Base-by-base conservation (phyloP, 108 stramenopile species). In the Fistulifera solaris region DNA sequence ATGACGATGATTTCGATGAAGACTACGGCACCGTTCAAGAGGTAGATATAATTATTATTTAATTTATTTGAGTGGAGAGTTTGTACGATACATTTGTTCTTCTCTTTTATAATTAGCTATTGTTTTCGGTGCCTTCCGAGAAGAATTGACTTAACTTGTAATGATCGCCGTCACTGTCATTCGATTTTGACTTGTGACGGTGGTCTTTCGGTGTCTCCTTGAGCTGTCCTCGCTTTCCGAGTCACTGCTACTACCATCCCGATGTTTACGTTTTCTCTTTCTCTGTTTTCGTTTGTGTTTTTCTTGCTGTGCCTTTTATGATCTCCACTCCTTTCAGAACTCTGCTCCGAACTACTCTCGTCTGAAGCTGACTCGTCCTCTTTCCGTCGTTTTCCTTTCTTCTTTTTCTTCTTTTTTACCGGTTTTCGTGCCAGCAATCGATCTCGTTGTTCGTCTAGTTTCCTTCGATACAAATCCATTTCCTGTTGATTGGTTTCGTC, bases 381-480 rank as follows among this genome's bases (percentile, higher is more conserved):
- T n/a, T n/a, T n/a, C 14, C 40, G 40, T 40, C 44, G 44, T 21
- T 40, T 42, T 51, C 27, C 51, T 23, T 42, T 61, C 14, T 27
- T 49, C 21, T 40, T 38, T n/a, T 40, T 27, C 25, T 51, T 22
- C 19, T 52, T 47, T 42, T 51, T 50, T 16, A 19, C 54, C 31
- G 62, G 40, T 26, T 63, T 61, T 58, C 78, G 66, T 56, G 65
- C 63, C 57, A 96, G 61, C 26, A 59, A 58, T 53, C 70, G 65
- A 10, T 90, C 95, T 12, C 97, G 71, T 60, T 94, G 85, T 41
- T 74, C 67, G 65, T 98, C 97, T 22, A 98, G 67, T 68, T 98
- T 67, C 35, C 74, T 65, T 18, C 97, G 70, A 69, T 98, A 98
- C 38, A 78, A 89, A 54, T 90, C 81, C 97, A 98, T 98, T 54